Conservation (phyloP, 2,329 filamentous ascomycete species). For the Acephala macrosclerotiorum region DNA sequence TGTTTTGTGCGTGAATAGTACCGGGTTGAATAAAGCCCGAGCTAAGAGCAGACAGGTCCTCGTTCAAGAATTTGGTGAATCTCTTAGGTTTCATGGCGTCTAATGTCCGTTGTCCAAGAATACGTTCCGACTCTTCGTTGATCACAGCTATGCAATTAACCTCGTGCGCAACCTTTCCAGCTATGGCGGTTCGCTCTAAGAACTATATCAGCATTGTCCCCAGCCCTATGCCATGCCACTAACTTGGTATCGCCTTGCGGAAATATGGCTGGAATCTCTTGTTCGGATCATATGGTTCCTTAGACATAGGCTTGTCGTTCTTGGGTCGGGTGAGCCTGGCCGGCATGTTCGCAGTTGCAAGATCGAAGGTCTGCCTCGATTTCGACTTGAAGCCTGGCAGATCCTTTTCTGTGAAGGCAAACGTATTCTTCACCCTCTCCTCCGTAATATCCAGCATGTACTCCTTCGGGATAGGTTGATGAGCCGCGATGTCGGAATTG, state of each 20-base stretch:
- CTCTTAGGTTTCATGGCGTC: constrained; percentile 67
- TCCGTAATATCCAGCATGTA: constrained; percentile 81
- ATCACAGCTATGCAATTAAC: constrained; percentile 76
- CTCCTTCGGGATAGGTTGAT: constrained; percentile 82
- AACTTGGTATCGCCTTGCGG: constrained; percentile 78
- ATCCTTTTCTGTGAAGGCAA: constrained; percentile 93
- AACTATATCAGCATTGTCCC: constrained; percentile 32
- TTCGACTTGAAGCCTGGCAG: constrained; percentile 76
- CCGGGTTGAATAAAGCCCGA: constrained; percentile 64
- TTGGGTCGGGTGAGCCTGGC: constrained; percentile 55
- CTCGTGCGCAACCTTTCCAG: constrained; percentile 78
- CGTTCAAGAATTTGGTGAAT: constrained; percentile 53
- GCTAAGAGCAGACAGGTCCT: constrained; percentile 36
- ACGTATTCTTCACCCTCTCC: constrained; percentile 79
- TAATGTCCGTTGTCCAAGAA: constrained; percentile 65
- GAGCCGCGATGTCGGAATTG: constrained; percentile 66
- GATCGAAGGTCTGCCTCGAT: constrained; percentile 62
- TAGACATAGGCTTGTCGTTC: constrained; percentile 54
- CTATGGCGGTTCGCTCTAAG: constrained; percentile 78
- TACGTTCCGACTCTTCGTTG: constrained; percentile 71
- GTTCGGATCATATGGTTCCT: constrained; percentile 52
- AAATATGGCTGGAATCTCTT: constrained; percentile 69
- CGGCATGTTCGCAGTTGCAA: constrained; percentile 65
- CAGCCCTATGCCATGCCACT: constrained; percentile 44
- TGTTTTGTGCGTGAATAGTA: constrained; percentile 51